Conservation (phyloP, 1,284 basidiomycete species). For the Peniophora sp. region DNA sequence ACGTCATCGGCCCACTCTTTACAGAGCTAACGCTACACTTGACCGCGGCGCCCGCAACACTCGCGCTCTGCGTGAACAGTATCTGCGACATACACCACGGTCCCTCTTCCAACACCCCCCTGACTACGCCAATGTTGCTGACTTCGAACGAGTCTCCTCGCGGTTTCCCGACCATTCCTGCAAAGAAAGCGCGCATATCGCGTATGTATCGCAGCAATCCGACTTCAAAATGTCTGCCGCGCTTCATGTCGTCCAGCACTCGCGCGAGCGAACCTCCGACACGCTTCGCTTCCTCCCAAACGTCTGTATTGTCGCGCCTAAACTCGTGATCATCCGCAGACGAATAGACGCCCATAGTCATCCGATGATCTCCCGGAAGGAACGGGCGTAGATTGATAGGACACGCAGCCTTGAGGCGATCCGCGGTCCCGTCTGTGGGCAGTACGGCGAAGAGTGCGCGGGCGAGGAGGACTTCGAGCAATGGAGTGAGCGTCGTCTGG, state of each 20-base stretch:
- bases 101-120: neutral
- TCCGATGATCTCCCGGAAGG: neutral
- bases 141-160: slow-evolving; percentile 5
- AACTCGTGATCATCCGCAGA: slow-evolving; percentile 1
- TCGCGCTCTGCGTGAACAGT: slow-evolving; percentile 7
- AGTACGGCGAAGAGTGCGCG: slow-evolving; percentile 3
- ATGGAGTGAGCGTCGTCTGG: slow-evolving; percentile 3
- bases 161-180: neutral
- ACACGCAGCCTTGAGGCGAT: neutral
- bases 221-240: neutral
- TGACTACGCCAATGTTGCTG: slow-evolving; percentile 4
- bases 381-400: slow-evolving; percentile 6
- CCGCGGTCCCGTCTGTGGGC: neutral
- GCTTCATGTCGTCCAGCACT: neutral
- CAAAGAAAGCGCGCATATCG: slow-evolving; percentile 1
- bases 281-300: slow-evolving; percentile 4
- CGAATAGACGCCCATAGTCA: slow-evolving; percentile 2
- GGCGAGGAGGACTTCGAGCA: slow-evolving; percentile 2
- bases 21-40: slow-evolving; percentile 5
- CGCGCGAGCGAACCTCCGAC: neutral
- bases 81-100: slow-evolving; percentile 4
- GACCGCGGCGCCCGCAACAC: slow-evolving; percentile 1
- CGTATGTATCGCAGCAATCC: slow-evolving; percentile 4
- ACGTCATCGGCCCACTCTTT: slow-evolving; percentile 5
- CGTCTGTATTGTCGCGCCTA: neutral